phyloP scores from a whole-genome alignment of 2,329 filamentous ascomycete genomes.

The Trichoderma pleuroti region DNA sequence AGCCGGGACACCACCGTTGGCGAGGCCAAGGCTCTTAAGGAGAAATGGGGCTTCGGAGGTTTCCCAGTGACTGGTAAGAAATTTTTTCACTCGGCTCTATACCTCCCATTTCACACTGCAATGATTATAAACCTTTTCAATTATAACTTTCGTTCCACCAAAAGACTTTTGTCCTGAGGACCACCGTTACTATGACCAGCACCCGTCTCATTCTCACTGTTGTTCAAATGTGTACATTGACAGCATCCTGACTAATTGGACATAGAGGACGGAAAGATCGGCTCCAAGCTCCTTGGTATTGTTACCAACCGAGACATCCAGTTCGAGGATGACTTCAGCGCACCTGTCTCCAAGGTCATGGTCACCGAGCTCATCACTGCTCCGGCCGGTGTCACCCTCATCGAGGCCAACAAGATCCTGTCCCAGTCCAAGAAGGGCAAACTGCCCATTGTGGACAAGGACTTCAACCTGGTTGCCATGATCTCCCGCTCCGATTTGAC shows the following conservation, averaged over 20 bases:
- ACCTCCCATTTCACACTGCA: constrained; percentile 24
- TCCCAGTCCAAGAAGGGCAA: constrained; percentile 98
- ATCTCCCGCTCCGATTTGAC: constrained; percentile 93
- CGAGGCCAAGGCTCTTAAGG: constrained; percentile 88
- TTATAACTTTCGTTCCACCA: constrained; percentile 99
- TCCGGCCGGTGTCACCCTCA: constrained; percentile 72
- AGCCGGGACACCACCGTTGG: constrained; percentile 81
- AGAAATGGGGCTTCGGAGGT: constrained; percentile 97
- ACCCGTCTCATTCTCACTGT: constrained; percentile 19
- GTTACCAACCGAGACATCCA: constrained; percentile 98
- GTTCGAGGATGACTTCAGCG: constrained; percentile 74
- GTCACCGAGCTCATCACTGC: constrained; percentile 91
- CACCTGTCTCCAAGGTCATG: constrained; percentile 86
- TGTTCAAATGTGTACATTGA: background rate
- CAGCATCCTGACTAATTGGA: constrained; percentile 18
- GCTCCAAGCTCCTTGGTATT: constrained; percentile 94
- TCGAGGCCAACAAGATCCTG: constrained; percentile 89
- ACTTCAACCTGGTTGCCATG: constrained; percentile 84
- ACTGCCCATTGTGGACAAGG: constrained; percentile 82
- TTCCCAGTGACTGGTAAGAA: constrained; percentile 96
- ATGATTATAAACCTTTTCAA: constrained; percentile 78
- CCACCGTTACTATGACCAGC: constrained; percentile 36
- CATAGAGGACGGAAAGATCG: constrained; percentile 83
- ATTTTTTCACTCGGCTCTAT: constrained; percentile 8
- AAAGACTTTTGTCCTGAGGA: constrained; percentile 88